Percentiles rank a stretch among this genome's conserved stretches.
Conservation (phyloP, 805 yeast species). For the Candida michaelii region DNA sequence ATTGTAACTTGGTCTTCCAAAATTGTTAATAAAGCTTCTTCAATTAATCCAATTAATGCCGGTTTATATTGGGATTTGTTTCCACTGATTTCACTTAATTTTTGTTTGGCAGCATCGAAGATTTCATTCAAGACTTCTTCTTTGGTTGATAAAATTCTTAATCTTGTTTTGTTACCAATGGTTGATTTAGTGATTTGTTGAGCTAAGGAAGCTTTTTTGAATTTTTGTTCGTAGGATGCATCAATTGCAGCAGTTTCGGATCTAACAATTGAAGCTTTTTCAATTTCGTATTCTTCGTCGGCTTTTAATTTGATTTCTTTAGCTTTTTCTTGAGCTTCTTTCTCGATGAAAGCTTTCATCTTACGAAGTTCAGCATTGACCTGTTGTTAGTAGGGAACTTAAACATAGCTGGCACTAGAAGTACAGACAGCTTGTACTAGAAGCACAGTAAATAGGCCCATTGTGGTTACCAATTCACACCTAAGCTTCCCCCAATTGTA, state of each 20-base stretch:
- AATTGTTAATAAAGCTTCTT: conserved; percentile 69
- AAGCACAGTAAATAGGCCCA: too few species aligned
- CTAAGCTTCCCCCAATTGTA: too few species aligned
- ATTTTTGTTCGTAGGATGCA: conserved; percentile 69
- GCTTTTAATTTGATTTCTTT: conserved; percentile 94
- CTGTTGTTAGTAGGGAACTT: conserved; percentile 44
- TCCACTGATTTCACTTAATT: conserved; percentile 58
- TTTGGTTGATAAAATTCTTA: conserved; percentile 82
- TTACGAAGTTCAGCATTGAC: conserved; percentile 94
- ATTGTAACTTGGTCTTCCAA: conserved; percentile 69
- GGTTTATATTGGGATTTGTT: conserved; percentile 62
- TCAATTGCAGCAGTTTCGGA: conserved; percentile 90
- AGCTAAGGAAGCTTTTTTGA: conserved; percentile 87
- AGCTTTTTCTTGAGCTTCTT: conserved; percentile 99
- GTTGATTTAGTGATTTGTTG: conserved; percentile 96
- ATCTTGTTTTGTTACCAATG: conserved; percentile 91
- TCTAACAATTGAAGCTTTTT: conserved; percentile 92
- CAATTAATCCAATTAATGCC: conserved; percentile 72
- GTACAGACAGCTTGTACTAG: too few species aligned
- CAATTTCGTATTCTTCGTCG: conserved; percentile 98
- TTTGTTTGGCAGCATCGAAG: conserved; percentile 64
- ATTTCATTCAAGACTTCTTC: conserved; percentile 72
- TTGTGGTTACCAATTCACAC: too few species aligned
- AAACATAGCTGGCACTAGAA: too few species aligned
- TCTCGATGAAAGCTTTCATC: conserved; percentile 98